Percentiles rank a stretch among this genome's conserved stretches.
Evolutionary conservation across 352 stramenopile species (phyloP).

Genomic region (Globisporangium barbulae): DNA sequence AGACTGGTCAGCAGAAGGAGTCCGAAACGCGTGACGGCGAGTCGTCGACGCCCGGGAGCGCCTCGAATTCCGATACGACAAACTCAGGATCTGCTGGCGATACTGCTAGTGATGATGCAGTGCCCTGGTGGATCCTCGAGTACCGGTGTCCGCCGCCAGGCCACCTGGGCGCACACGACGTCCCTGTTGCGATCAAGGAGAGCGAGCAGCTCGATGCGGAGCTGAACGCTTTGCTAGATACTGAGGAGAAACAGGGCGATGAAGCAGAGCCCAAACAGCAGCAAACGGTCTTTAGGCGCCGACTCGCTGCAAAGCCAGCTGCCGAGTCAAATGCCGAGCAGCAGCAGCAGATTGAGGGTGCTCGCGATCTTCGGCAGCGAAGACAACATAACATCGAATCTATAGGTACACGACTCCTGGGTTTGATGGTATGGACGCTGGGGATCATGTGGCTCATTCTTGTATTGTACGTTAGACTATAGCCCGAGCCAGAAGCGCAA

Average conservation of each 20-base stretch:
- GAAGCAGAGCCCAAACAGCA: not conserved
- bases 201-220: constrained; percentile 12
- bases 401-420: constrained; percentile 1
- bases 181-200: constrained; percentile 26
- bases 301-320: not conserved
- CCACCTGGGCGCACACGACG: constrained; percentile 46
- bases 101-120: constrained; percentile 11
- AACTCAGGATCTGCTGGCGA: not conserved
- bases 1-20: constrained; percentile 13
- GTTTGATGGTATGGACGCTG: not conserved
- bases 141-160: constrained; percentile 52
- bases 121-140: constrained; percentile 59
- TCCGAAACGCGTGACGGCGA: constrained; percentile 7
- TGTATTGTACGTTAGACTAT: constrained; percentile 25
- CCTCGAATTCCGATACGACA: not conserved
- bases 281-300: not conserved
- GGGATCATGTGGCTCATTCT: not conserved
- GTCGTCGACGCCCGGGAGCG: not conserved
- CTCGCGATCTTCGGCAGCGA: constrained; percentile 7
- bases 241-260: constrained; percentile 2
- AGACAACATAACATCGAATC: constrained; percentile 9
- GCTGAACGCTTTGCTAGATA: not conserved
- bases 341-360: not conserved
- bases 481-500: constrained; percentile 77
- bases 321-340: not conserved